Base-by-base conservation (phyloP, 2,329 filamentous ascomycete species). In the Aspergillus quadricinctus region DNA sequence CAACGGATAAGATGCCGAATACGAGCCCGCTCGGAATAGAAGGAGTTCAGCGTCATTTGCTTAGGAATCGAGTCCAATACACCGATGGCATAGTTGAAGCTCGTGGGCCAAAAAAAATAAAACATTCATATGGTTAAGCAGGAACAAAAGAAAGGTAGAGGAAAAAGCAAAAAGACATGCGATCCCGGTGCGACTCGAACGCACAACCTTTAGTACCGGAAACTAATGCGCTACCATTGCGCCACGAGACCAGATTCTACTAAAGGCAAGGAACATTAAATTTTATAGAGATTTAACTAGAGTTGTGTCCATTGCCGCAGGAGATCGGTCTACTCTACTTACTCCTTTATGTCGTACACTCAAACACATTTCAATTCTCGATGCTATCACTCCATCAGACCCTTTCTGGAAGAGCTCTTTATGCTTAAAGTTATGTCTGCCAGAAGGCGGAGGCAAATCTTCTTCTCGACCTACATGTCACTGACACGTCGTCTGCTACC, bases 191-290 rank as follows among this genome's bases (percentile, higher is more conserved):
- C 65, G 69, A 71, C 68, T 71, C 68, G 69, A 71, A 72, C 68
- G 61, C 68, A 61, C 65, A 68, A 67, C 68, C 66, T 67, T 66
- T 68, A 65, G 68, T 70, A 58, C 69, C 69, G 69, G 70, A 72
- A 71, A 71, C 69, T 67, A 70, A 66, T 64, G 69, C 69, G 67
- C 70, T 72, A 67, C 69, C 69, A 70, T 70, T 71, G 70, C 66
- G 68, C 68, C 67, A 70, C 67, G 61, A 63, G 68, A 60, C 65
- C 31, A 14, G 4, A 35, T 35, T 35, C 31, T 23, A n/a, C n/a
- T n/a, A n/a, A n/a, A n/a, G n/a, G n/a, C n/a, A n/a, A n/a, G n/a
- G n/a, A 31, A 14, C 4, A 14, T 31, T 31, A 4, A 10, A 0
- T 31, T 31, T 6, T 4, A 31, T 31, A 31, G 10, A 4, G 3